Percentiles rank a stretch among this genome's conserved stretches.
Evolutionary conservation across 164 flowering plant genomes (phyloP).

Genomic region (Vitis labrusca): DNA sequence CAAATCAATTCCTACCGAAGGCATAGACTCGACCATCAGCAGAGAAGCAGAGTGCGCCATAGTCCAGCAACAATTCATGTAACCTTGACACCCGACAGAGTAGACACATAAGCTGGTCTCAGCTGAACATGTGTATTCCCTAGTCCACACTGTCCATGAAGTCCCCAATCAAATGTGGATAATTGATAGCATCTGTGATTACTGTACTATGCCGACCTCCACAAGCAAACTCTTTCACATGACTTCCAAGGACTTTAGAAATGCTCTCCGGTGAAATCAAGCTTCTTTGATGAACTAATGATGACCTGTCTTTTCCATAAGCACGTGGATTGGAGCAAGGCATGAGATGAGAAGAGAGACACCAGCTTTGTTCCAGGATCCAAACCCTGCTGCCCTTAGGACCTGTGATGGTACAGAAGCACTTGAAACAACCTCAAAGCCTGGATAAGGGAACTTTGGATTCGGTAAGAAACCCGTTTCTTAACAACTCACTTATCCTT

Average conservation of each 20-base stretch:
- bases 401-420: too few relatives aligned
- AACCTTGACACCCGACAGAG: constrained; percentile 55
- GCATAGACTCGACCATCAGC: constrained; percentile 66
- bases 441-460: too few relatives aligned
- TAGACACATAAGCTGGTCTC: constrained; percentile 66
- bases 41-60: constrained; percentile 81
- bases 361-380: constrained; percentile 78
- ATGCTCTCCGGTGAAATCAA: constrained; percentile 22
- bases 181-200: constrained; percentile 59
- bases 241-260: too few relatives aligned
- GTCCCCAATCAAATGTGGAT: constrained; percentile 86
- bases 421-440: too few relatives aligned
- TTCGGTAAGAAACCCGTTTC: too few relatives aligned
- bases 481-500: too few relatives aligned
- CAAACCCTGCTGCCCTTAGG: constrained; percentile 73
- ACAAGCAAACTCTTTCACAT: too few relatives aligned
- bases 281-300: constrained; percentile 36
- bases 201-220: too few relatives aligned
- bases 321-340: constrained; percentile 57
- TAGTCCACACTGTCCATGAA: constrained; percentile 88
- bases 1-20: constrained; percentile 88
- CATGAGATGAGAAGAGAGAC: constrained; percentile 71
- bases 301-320: constrained; percentile 41
- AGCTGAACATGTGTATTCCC: constrained; percentile 78
- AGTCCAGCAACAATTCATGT: constrained; percentile 63